Base-by-base conservation (phyloP, 1,284 basidiomycete species). In the Cystobasidium pallidum region DNA sequence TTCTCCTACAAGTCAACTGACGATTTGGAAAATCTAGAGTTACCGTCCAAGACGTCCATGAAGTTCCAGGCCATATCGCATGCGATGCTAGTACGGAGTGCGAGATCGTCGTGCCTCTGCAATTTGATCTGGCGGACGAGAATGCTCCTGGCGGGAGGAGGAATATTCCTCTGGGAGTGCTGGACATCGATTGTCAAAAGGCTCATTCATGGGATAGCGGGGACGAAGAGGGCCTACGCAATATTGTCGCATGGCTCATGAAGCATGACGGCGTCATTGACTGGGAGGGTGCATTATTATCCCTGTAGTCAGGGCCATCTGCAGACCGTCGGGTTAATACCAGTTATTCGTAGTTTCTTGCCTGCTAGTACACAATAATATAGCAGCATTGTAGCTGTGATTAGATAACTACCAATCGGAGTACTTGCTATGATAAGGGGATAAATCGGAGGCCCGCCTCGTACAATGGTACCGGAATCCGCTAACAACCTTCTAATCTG, bases 181-280 rank as follows among this genome's bases (percentile, higher is more conserved):
- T 82, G 10, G 82, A 82, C 51, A 79, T 82, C 47, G 82, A 82
- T 72, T 82, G 82, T 73, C 80, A 81, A 52, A 76, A 73, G 3
- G 54, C 77, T 8, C 73, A 77, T 2, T 81, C 79, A 21, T 82
- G 82, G 68, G 80, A 79, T 55, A 72, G 79, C n/a, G 77, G 79
- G 55, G 82, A 82, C 66, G 73, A 75, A 39, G 26, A 45, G 13
- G 79, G 80, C 8, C 57, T 82, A 58, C 76, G 79, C 47, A 59
- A 66, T 34, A 77, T 82, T 17, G 79, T 80, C 11, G 47, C 3
- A 3, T 71, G 68, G 68, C 61, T 71, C 26, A 57, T 55, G 68
- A 26, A 39, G 19, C 11, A 28, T 13, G 57, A 62, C 17, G 59
- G 67, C 7, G 67, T 70, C 8, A 36, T 70, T 3, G 47, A 70